Conservation (phyloP, 2,329 filamentous ascomycete species). For the Microcyclosporella mali region DNA sequence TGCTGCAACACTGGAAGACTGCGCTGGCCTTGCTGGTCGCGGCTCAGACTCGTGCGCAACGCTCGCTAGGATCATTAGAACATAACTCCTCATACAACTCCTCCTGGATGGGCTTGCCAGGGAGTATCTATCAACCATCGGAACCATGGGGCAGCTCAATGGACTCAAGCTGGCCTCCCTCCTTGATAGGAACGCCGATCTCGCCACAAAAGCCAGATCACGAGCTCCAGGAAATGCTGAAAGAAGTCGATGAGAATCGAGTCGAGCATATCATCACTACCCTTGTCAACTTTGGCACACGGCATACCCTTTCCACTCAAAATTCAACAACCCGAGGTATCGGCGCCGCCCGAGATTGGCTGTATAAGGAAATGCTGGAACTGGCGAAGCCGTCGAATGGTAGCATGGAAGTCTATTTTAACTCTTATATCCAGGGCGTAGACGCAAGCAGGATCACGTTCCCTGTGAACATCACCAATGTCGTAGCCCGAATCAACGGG, state of each 20-base stretch:
- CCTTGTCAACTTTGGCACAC: slow-evolving; percentile 52
- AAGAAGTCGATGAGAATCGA: slow-evolving; percentile 37
- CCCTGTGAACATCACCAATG: slow-evolving; percentile 49
- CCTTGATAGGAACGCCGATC: slow-evolving; percentile 24
- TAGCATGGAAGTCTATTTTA: slow-evolving; percentile 45
- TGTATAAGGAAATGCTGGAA: slow-evolving; percentile 45
- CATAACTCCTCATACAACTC: slow-evolving; percentile 5
- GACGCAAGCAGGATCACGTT: slow-evolving; percentile 43
- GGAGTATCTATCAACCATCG: slow-evolving; percentile 17
- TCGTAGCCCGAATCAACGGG: slow-evolving; percentile 48
- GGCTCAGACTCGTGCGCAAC: too few relatives aligned
- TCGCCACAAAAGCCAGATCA: slow-evolving; percentile 38
- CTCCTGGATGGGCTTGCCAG: slow-evolving; percentile 23
- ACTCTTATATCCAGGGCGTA: slow-evolving; percentile 47
- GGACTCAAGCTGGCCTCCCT: slow-evolving; percentile 37
- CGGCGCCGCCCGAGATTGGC: slow-evolving; percentile 53
- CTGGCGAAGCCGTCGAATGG: slow-evolving; percentile 47
- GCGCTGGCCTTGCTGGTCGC: too few relatives aligned
- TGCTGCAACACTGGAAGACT: slow-evolving; percentile 1
- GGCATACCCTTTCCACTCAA: slow-evolving; percentile 51
- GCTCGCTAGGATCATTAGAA: too few relatives aligned
- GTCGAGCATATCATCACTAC: slow-evolving; percentile 49
- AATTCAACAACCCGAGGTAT: slow-evolving; percentile 49
- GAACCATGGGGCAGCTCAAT: slow-evolving; percentile 19
- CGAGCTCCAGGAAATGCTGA: slow-evolving; percentile 36